Evolutionary conservation across 305 asterid genomes (phyloP), one percentile per base, ranked within the genome.

Genomic region (Fraxinus angustifolia): DNA sequence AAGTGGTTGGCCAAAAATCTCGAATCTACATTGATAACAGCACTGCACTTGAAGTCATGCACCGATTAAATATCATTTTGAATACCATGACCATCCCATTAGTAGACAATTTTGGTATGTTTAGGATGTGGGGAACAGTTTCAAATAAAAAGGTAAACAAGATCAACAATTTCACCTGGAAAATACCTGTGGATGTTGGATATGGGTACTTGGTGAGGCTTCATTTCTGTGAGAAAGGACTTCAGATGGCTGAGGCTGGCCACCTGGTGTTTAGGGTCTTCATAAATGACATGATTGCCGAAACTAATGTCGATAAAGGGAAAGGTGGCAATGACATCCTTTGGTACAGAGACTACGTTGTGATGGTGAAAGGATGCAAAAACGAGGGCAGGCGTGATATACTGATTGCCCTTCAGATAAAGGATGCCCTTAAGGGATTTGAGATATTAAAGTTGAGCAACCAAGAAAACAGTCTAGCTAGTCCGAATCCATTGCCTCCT

Each of bases 181-280:
- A 68, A 53, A 45, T 76, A 19, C 21, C 81, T 19, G 89, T 89
- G 8, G 84, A 77, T 8, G 81, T 81, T 12, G 91, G 91, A 30
- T 87, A 85, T 65, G 75, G 80, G 62, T 89, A 87, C 82, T 23
- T 87, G 84, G 21, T 85, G 48, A 85, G 90, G 88, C 81, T 89
- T 78, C 88, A 87, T 73, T 89, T 85, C 78, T 81, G 84, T 1
- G 81, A 83, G 77, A 17, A 78, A 48, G 88, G 86, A 19, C 76
- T 81, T 42, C 34, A 77, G 83, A 72, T 81, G 53, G 82, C 60
- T 5, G 81, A 40, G 42, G 28, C 60, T 30, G 86, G 84, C 0
- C 67, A 75, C 10, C 34, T 56, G 80, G 60, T 30, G 17, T 87
- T 87, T 71, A 21, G 79, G 19, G 73, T 85, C 70, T 8, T 85